Evolutionary conservation across 2,329 filamentous ascomycete species (phyloP), one percentile per base, ranked within the genome.

Genomic region (Aspergillus sp.): DNA sequence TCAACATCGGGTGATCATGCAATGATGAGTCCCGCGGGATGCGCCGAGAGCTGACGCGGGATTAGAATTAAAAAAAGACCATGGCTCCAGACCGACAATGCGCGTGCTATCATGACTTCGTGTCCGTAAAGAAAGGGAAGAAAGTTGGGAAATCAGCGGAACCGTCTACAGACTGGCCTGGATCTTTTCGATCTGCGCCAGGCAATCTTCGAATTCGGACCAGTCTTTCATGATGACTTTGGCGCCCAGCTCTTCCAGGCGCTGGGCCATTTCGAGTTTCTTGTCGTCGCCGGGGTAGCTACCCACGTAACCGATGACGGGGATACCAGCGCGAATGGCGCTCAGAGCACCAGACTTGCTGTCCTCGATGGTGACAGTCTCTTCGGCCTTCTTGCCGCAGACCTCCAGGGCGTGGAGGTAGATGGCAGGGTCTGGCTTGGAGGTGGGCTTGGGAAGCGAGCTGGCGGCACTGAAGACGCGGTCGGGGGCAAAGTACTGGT

Each of bases 371-470:
- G 91, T 88, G 30, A 96, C 80, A 60, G 82, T 85, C 78, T 95
- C 86, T 44, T 77, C 76, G 1, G 89, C 77, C 64, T 81, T 82
- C 74, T 87, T 87, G 56, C 86, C 87, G 47, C 95, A 80, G 67
- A 83, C 76, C 73, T 90, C 76, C 68, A 91, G 82, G 19, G 91
- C 88, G 70, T 87, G 82, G 58, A 90, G 74, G 77, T 96, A 96
- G 74, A 96, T 87, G 60, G 89, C 89, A 16, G 92, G 91, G 73
- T 95, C 89, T 14, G 91, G 91, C 82, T 96, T 96, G 73, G 85
- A 89, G 50, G 89, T 92, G n/a, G 91, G 91, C 66, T 79, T 83
- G 52, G 82, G 77, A 62, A 96, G 81, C 53, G 86, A 90, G 30
- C 86, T 89, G 52, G 90, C 90, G 50, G 91, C 91, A 42, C 86